These are phyloP conservation scores for Nicotiana knightiana DNA, from an alignment of 257 asterid genomes.

Conservation along the genomic window DNA sequence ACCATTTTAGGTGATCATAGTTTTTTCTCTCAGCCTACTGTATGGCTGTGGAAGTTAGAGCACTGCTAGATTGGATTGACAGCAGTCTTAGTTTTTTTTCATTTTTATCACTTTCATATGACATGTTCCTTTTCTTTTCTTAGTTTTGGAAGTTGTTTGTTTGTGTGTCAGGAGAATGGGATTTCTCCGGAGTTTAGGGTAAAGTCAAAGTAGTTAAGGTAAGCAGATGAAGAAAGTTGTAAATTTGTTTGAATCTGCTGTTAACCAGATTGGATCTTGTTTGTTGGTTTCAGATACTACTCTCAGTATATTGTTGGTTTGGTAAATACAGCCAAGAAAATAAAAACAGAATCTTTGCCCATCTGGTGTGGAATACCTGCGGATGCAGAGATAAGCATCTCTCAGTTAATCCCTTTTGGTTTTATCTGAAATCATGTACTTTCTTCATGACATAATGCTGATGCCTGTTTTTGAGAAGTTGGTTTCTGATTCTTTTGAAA, in stretches of 20 bases:
- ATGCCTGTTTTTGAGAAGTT: background rate
- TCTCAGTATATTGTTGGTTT: background rate
- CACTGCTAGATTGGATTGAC: constrained; percentile 30
- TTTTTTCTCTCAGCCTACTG: constrained; percentile 23
- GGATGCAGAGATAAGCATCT: background rate
- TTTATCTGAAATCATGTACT: background rate
- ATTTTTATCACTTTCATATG: background rate
- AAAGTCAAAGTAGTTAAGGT: background rate
- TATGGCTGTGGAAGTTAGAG: constrained; percentile 33
- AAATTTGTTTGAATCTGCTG: constrained; percentile 4
- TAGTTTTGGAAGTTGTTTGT: constrained; percentile 7
- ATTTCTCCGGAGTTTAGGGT: constrained; percentile 15
- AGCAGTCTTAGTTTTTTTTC: constrained; percentile 15
- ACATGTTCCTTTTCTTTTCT: background rate
- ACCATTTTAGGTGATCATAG: constrained; percentile 13
- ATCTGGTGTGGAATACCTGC: background rate
- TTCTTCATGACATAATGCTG: background rate
- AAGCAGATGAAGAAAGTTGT: constrained; percentile 7
- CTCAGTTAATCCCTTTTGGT: background rate
- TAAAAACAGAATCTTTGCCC: background rate
- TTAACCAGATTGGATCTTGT: background rate
- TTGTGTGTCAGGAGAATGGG: constrained; percentile 13
- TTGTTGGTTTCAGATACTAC: background rate
- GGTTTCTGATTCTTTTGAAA: background rate
- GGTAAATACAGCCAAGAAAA: constrained; percentile 9